Conservation (phyloP, 306 rosid species). For the Abrus pulchellus region DNA sequence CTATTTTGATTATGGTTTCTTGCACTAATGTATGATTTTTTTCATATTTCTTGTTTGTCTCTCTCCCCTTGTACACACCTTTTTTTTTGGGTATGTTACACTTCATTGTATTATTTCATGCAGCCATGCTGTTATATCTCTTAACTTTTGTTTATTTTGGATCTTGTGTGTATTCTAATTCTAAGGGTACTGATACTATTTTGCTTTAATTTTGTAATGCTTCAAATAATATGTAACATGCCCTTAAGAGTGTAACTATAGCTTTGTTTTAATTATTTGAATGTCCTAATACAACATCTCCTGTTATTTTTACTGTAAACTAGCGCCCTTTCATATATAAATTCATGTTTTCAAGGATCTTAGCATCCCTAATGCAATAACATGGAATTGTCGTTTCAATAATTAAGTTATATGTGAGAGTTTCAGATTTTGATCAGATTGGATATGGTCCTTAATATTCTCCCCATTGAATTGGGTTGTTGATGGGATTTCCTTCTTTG, state of each 20-base stretch:
- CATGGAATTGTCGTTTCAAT: slow-evolving; percentile 17
- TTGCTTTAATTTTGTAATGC: slow-evolving; percentile 23
- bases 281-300: slow-evolving; percentile 26
- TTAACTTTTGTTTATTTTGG: slow-evolving; percentile 26
- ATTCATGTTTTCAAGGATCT: slow-evolving; percentile 39
- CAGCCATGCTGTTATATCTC: background rate
- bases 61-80: background rate
- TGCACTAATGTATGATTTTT: slow-evolving; percentile 26
- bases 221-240: slow-evolving; percentile 29
- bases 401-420: slow-evolving; percentile 22
- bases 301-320: slow-evolving; percentile 28
- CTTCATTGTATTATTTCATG: slow-evolving; percentile 24
- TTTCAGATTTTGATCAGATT: slow-evolving; percentile 16
- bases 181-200: background rate
- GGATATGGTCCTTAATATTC: slow-evolving; percentile 7
- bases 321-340: slow-evolving; percentile 14
- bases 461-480: slow-evolving; percentile 23
- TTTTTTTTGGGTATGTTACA: background rate
- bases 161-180: background rate
- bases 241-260: background rate
- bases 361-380: slow-evolving; percentile 9
- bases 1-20: slow-evolving; percentile 40
- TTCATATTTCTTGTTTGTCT: background rate
- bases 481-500: slow-evolving; percentile 16
- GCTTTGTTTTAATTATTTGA: slow-evolving; percentile 15